Conservation (phyloP, 2,329 filamentous ascomycete genomes). For the Hypoxylon sp. region DNA sequence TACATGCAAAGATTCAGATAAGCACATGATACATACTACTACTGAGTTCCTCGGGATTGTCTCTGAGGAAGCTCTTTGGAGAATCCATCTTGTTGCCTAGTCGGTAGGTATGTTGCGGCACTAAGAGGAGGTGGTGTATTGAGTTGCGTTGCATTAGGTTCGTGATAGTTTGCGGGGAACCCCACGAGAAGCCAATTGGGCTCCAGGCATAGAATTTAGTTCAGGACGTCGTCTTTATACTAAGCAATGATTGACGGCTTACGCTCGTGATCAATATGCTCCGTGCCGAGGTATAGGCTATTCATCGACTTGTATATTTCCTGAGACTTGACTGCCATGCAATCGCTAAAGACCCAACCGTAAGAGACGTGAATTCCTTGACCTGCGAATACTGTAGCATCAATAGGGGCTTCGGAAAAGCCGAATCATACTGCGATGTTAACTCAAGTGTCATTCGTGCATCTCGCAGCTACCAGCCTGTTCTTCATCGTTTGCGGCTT, state of each 20-base stretch:
- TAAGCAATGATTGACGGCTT: constrained; percentile 29
- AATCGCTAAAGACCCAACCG: background rate
- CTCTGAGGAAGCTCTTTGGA: background rate
- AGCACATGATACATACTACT: background rate
- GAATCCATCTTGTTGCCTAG: background rate
- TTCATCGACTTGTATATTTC: background rate
- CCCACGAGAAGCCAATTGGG: constrained; percentile 14
- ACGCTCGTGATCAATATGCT: constrained; percentile 15
- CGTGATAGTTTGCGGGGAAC: constrained; percentile 27
- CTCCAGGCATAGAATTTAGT: background rate
- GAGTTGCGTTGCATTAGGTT: constrained; percentile 13
- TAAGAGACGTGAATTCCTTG: background rate
- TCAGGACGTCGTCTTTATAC: constrained; percentile 6
- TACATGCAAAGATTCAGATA: background rate
- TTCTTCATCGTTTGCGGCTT: constrained; percentile 16
- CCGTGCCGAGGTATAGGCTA: constrained; percentile 3
- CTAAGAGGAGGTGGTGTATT: background rate
- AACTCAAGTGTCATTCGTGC: constrained; percentile 26
- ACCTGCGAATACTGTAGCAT: background rate
- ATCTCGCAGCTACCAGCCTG: constrained; percentile 10
- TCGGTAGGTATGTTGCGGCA: background rate
- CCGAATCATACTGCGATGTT: constrained; percentile 24
- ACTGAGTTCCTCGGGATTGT: background rate
- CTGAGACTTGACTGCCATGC: background rate
- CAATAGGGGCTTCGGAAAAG: background rate